Base-by-base conservation (phyloP, 345 rosid species). In the Lumnitzera racemosa region DNA sequence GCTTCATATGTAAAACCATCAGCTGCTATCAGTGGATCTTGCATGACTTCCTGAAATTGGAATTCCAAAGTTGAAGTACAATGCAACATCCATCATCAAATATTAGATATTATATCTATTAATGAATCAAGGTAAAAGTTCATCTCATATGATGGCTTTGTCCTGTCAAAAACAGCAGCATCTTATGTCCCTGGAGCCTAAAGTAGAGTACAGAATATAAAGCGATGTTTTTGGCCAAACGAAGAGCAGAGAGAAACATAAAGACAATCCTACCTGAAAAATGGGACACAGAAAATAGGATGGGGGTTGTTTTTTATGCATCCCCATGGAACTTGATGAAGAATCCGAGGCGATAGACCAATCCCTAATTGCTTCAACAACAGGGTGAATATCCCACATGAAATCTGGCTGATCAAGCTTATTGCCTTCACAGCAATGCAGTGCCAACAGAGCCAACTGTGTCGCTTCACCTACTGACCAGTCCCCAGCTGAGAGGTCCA, bases 1-100 rank as follows among this genome's bases (percentile, higher is more conserved):
- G 82, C 96, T 71, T 91, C 96, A 16, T 89, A 91, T 0, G 98
- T 91, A 65, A 83, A 89, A 1, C 98, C 98, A 53, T 91, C 96
- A 3, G 96, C 90, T 13, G 98, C 92, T 73, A 89, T 87, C 49
- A 74, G 74, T 2, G 96, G 98, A 76, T 91, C 95, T 67, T 80
- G 72, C 98, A 91, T 86, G 48, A 86, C 79, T 57, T 86, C 89
- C 94, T 83, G 81, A 78, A 61, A 68, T 64, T 48, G 56, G 54
- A 62, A 49, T 20, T 24, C 47, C 23, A 16, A 49, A 24, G 54
- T 1, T 61, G 20, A 20, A 27, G 58, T 4, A 36, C 9, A 36
- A 36, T 36, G 14, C 29, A 11, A 11, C 17, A 29, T 55, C 12
- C 31, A 16, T 15, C n/a, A 55, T 23, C 46, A 11, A 36, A 5